Evolutionary conservation across 1,139 yeast genomes (phyloP).

Genomic region (Saccharomycopsis crataegensis): DNA sequence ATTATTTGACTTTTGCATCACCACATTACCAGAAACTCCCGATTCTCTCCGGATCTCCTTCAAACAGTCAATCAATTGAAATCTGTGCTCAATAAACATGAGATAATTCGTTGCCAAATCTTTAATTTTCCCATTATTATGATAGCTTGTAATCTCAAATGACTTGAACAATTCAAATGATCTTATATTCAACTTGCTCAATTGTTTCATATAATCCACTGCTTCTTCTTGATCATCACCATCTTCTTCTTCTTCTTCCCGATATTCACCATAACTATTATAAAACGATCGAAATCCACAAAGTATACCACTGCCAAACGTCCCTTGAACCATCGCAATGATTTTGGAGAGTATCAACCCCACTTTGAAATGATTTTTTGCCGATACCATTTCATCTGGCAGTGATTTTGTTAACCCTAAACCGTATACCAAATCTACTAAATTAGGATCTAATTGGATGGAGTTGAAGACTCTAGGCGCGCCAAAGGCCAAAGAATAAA

Average conservation of each 20-base stretch:
- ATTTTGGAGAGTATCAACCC: slow-evolving; percentile 23
- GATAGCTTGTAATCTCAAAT: neutral
- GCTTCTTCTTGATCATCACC: neutral
- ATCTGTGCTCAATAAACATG: neutral
- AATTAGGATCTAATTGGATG: slow-evolving; percentile 21
- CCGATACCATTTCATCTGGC: slow-evolving; percentile 17
- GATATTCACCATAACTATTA: neutral
- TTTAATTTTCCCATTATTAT: neutral
- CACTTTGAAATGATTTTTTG: slow-evolving; percentile 23
- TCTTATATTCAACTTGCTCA: neutral
- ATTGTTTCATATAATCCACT: neutral
- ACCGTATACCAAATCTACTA: slow-evolving; percentile 20
- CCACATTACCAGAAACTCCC: neutral
- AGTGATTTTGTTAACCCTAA: neutral
- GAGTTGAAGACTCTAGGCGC: slow-evolving; percentile 36
- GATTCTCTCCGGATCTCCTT: neutral
- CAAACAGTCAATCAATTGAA: slow-evolving; percentile 9
- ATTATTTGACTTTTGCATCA: too few relatives aligned
- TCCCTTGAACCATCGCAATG: neutral
- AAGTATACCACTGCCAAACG: too few relatives aligned
- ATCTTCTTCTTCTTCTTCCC: neutral
- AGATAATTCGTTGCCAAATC: slow-evolving; percentile 14
- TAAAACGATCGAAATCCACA: too few relatives aligned
- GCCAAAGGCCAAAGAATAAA: slow-evolving; percentile 53
- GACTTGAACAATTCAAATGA: neutral